A percentile compares a stretch with the other conserved stretches of the same genome.
Evolutionary conservation across 306 rosid species (phyloP).

Genomic region (Dryas octopetala): DNA sequence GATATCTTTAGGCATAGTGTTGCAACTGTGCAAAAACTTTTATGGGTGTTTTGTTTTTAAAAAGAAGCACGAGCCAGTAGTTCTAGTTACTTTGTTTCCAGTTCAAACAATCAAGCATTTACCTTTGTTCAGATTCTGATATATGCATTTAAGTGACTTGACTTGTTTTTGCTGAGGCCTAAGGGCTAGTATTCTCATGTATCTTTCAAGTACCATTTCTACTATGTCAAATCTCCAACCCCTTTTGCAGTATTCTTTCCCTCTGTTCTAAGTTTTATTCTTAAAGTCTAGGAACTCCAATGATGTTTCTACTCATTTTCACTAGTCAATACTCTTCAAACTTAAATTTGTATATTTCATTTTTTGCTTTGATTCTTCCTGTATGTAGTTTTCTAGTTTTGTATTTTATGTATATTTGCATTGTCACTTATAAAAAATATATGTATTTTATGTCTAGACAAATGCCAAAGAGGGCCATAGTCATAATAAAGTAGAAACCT

Average conservation of each 20-base stretch:
- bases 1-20: neutral
- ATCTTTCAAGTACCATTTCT: too few relatives aligned
- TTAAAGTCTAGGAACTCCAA: neutral
- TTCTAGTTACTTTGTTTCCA: neutral
- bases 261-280: neutral
- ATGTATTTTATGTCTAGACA: conserved; percentile 31
- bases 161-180: too few relatives aligned
- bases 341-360: neutral
- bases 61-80: neutral
- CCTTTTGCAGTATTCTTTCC: neutral
- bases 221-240: neutral
- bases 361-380: neutral
- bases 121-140: neutral
- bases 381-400: neutral
- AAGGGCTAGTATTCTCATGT: too few relatives aligned
- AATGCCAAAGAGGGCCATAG: conserved; percentile 39
- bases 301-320: neutral
- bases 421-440: too few relatives aligned
- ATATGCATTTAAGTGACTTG: neutral
- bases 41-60: neutral
- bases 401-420: neutral
- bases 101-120: neutral
- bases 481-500: conserved; percentile 27
- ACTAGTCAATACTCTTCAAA: neutral
- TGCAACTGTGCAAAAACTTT: neutral